phyloP scores from a whole-genome alignment of 176 grass and related monocot species.

The Phyllostachys edulis region DNA sequence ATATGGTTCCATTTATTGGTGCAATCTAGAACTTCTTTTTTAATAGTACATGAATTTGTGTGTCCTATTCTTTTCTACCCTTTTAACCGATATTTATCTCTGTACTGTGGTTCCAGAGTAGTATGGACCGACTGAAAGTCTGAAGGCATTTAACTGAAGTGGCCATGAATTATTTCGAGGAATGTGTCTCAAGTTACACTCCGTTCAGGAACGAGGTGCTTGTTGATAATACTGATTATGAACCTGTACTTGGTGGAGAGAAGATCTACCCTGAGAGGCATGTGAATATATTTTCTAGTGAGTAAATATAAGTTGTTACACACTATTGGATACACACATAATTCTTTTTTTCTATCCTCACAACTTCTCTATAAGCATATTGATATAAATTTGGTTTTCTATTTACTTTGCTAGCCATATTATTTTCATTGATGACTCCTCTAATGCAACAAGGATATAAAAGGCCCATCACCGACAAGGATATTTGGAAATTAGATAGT shows the following conservation, averaged over 20 bases:
- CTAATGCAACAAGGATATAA: slow-evolving; percentile 92
- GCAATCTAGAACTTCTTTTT: too few relatives aligned
- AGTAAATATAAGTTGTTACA: slow-evolving; percentile 44
- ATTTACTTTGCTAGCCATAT: slow-evolving; percentile 56
- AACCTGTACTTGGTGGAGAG: slow-evolving; percentile 71
- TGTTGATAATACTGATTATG: slow-evolving; percentile 80
- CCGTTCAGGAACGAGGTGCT: too few relatives aligned
- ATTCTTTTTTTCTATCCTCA: neutral
- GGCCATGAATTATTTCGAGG: too few relatives aligned
- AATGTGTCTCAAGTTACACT: too few relatives aligned
- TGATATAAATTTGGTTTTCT: slow-evolving; percentile 15
- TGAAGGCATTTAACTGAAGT: too few relatives aligned
- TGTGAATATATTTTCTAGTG: slow-evolving; percentile 65
- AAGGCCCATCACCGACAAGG: slow-evolving; percentile 78
- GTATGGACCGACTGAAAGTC: too few relatives aligned
- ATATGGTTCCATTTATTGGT: too few relatives aligned
- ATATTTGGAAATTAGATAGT: slow-evolving; percentile 95
- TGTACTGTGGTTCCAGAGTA: too few relatives aligned
- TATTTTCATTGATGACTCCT: slow-evolving; percentile 98
- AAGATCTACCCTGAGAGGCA: slow-evolving; percentile 83
- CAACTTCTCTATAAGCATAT: neutral
- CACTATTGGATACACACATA: slow-evolving; percentile 7
- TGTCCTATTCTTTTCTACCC: too few relatives aligned
- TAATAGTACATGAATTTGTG: too few relatives aligned
- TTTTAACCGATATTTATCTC: too few relatives aligned